Percentiles rank a stretch among this genome's conserved stretches.
These are phyloP conservation scores for Leishmania tarentolae DNA, from an alignment of 208 protist genomes.

Conservation along the genomic window DNA sequence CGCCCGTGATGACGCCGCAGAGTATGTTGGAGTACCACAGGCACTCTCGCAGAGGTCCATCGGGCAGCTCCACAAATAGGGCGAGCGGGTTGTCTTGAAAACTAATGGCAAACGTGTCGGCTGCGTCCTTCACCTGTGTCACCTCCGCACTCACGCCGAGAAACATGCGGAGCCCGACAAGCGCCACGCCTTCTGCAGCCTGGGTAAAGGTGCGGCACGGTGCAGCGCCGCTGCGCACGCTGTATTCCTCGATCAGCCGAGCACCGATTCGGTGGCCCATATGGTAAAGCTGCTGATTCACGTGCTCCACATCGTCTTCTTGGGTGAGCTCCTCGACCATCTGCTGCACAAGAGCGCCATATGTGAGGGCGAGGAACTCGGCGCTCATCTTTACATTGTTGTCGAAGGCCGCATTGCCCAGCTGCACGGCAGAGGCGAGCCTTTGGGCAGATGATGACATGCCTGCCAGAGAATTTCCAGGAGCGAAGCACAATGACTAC, in stretches of 20 bases:
- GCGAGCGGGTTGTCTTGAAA: slow-evolving; percentile 97
- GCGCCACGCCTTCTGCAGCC: slow-evolving; percentile 94
- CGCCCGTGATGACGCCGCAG: slow-evolving; percentile 96
- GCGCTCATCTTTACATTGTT: slow-evolving; percentile 85
- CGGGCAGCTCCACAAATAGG: slow-evolving; percentile 97
- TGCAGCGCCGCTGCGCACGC: slow-evolving; percentile 83
- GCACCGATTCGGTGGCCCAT: slow-evolving; percentile 98
- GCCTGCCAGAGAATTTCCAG: not conserved
- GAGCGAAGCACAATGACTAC: not conserved
- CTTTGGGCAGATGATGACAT: slow-evolving; percentile 20
- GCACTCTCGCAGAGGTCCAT: slow-evolving; percentile 72
- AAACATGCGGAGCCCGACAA: slow-evolving; percentile 97
- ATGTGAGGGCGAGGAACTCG: slow-evolving; percentile 97
- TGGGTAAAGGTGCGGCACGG: slow-evolving; percentile 93
- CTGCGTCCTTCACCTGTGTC: slow-evolving; percentile 76
- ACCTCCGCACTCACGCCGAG: slow-evolving; percentile 92
- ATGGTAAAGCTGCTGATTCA: slow-evolving; percentile 96
- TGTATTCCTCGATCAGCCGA: slow-evolving; percentile 97
- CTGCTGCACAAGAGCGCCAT: slow-evolving; percentile 97
- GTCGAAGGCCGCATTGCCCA: slow-evolving; percentile 77
- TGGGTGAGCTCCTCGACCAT: slow-evolving; percentile 93
- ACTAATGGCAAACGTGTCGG: slow-evolving; percentile 87
- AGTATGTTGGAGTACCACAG: slow-evolving; percentile 97
- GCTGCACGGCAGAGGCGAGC: slow-evolving; percentile 35
- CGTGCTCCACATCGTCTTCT: slow-evolving; percentile 92